Conservation (phyloP, 495 filamentous ascomycete species). For the Aspergillus bertholletiae region DNA sequence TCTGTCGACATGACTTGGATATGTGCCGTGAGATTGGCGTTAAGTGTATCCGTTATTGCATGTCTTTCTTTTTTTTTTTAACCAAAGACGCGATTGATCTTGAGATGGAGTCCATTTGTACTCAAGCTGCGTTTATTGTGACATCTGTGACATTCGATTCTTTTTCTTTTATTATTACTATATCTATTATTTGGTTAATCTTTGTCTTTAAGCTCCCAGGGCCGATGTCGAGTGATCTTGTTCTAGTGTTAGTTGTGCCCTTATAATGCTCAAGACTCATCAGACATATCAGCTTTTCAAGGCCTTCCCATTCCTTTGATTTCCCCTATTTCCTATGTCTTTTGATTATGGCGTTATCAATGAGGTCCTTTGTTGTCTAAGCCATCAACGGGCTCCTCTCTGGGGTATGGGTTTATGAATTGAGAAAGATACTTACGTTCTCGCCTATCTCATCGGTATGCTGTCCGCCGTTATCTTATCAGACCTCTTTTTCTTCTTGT, state of each 20-base stretch:
- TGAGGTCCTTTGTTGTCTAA: constrained; percentile 5
- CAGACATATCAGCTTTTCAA: not conserved
- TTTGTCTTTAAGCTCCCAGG: constrained; percentile 14
- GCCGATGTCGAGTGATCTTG: constrained; percentile 5
- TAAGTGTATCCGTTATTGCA: constrained; percentile 37
- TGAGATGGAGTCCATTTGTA: constrained; percentile 24
- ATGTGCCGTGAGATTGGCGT: constrained; percentile 41
- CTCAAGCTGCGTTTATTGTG: constrained; percentile 33
- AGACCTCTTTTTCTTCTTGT: not conserved
- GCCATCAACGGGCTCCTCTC: constrained; percentile 2
- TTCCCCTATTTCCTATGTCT: constrained; percentile 4
- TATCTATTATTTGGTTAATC: constrained; percentile 33
- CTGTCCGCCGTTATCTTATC: not conserved
- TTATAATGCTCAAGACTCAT: not conserved
- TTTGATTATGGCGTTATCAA: constrained; percentile 14
- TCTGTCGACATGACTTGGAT: constrained; percentile 28
- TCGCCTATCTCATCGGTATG: not conserved
- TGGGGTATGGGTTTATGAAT: constrained; percentile 20
- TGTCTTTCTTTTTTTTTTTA: constrained; percentile 22
- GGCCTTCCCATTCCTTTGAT: constrained; percentile 5
- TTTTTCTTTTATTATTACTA: constrained; percentile 34
- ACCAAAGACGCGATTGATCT: constrained; percentile 10
- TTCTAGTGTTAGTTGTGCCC: constrained; percentile 15
- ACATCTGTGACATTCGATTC: constrained; percentile 21
- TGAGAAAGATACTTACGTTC: constrained; percentile 17